Base-by-base conservation (phyloP, 768 basidiomycete species). In the Austroboletus festivus region DNA sequence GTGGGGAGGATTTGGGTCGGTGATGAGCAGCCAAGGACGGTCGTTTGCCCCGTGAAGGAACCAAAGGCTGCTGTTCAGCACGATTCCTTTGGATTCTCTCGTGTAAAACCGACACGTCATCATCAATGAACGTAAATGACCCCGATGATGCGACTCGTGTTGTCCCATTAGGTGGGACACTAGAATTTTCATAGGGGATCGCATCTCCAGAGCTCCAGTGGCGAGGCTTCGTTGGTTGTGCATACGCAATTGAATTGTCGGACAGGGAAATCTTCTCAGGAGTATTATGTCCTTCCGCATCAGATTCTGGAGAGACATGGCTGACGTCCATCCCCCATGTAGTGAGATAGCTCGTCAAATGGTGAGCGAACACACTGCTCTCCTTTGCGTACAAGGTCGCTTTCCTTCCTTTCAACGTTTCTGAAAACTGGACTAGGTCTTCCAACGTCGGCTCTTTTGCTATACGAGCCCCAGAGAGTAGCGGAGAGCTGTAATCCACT, bases 261-360 rank as follows among this genome's bases (percentile, higher is more conserved):
- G n/a, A 50, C 52, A 2, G 54, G 19, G 26, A 46, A 19, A 38
- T 19, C 47, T 41, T 57, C 26, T 66, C 68, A 21, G 34, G 42
- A 22, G 47, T 11, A 35, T 24, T 22, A 31, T 56, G 44, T n/a
- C 60, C 64, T 44, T 87, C 82, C 2, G 66, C 65, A 19, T 77
- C 79, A 11, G 75, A 73, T 44, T 84, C 82, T 2, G 79, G 73
- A 8, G 85, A 82, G 38, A 84, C 75, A 69, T 93, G 92, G 44
- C 81, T 84, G 37, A 97, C 85, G 59, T 95, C 91, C 84, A 97
- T 80, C 12, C 94, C 93, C 95, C 95, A 98, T 5, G 88, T 81
- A 19, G 89, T 89, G 49, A 99, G 76, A 68, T 95, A 96, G 56
- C 87, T 88, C 21, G 93, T 93, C 30, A 99, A 73, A 66, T 96